Base-by-base conservation (phyloP, 2,329 filamentous ascomycete genomes). In the Cryphonectria carpinicola region DNA sequence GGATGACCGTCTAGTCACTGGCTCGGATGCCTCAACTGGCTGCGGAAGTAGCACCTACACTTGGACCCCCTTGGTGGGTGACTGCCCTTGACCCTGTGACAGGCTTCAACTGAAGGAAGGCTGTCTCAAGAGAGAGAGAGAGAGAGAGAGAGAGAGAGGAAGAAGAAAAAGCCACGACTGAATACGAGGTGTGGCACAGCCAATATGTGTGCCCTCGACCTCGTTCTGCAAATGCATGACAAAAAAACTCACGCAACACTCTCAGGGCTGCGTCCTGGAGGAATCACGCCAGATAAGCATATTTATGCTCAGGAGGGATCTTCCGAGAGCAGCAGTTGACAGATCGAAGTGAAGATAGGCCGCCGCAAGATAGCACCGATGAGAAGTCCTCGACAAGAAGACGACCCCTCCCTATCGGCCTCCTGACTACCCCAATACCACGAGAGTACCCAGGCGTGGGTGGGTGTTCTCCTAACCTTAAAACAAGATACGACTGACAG, bases 401-500 rank as follows among this genome's bases (percentile, higher is more conserved):
- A 14, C 22, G 35, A 61, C 2, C 28, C 28, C 28, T 39, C 35
- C 58, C 58, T 39, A 32, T 61, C 19, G 35, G 13, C 32, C 58
- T n/a, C 10, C 54, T 58, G 22, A n/a, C 7, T 8, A 49, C 28
- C 54, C 32, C 10, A 58, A 19, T 14, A 32, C 52, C 5, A 28
- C 52, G 7, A 32, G 4, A 10, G 28, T 17, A n/a, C 6, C 39
- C 11, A 39, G 22, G 19, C 25, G 11, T 58, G 25, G 28, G 25
- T 58, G 11, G 28, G 17, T 58, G n/a, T 43, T 60, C 52, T 58
- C n/a, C 35, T n/a, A 58, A 43, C 58, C 35, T 58, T 43, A 58
- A 58, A 66, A 39, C 13, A 22, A 54, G 35, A 61, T 32, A 19
- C 58, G 58, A 41, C 28, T 58, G 65, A 66, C 52, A 58, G 54